Evolutionary conservation across 441 rosid species (phyloP), one percentile per base, ranked within the genome.

Genomic region (Adansonia madagascariensis): DNA sequence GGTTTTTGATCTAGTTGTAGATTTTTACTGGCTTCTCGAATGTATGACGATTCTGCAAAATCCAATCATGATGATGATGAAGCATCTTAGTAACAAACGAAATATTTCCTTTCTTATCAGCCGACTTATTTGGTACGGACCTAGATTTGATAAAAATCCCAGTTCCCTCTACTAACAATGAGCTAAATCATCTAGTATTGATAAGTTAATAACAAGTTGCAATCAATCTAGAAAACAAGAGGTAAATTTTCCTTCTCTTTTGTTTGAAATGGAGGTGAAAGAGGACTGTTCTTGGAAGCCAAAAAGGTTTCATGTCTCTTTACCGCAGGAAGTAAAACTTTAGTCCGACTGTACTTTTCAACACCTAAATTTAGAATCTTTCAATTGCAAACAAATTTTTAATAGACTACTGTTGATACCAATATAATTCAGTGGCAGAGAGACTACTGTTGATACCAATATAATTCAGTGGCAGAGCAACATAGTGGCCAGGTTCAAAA

Each of bases 1-100:
- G n/a, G 12, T 44, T 73, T 47, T 63, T 44, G 50, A 64, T 71
- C 89, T 82, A 89, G 68, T 85, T 85, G 86, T 83, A 85, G 84
- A 91, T 91, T 82, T 87, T 89, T 76, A 91, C 91, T 15, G 94
- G 87, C 85, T 88, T 91, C 86, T 88, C 90, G 7, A 77, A 85
- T 4, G 92, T 75, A 75, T 89, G 89, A 73, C 91, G 94, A 71
- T 87, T 88, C 94, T 91, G 89, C 87, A 86, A 81, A 61, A 75
- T 76, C 31, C 41, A 81, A 47, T 43, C 57, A 20, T 17, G 31
- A 59, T 27, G 59, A 61, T 59, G 31, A 57, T 9, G 6, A 12
- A 59, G 27, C 14, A 55, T 14, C 11, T 71, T 53, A 71, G 50
- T 9, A 57, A 35, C n/a, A 43, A 49, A 60, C 15, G 0, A 17